Percentiles rank a stretch among this genome's conserved stretches.
Evolutionary conservation across 257 asterid species (phyloP).

Genomic region (Solanum corneliomulleri): DNA sequence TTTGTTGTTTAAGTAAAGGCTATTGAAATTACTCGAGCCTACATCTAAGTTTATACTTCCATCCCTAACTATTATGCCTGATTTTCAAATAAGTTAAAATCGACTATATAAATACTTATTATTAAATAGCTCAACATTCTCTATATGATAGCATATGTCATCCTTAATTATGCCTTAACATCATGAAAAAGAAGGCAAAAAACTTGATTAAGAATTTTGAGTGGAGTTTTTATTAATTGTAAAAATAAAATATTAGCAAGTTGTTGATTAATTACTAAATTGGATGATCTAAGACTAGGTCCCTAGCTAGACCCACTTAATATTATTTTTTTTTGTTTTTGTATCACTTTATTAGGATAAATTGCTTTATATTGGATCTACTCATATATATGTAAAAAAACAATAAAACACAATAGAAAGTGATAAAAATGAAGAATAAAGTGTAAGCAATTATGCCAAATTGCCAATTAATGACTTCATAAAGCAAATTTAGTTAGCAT

Average conservation of each 20-base stretch:
- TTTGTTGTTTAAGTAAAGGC: background rate
- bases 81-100: background rate
- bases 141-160: background rate
- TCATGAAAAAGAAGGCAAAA: background rate
- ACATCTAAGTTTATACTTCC: background rate
- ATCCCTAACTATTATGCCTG: background rate
- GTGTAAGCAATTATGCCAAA: background rate
- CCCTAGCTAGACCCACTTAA: background rate
- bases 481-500: background rate
- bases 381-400: background rate
- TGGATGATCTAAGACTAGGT: background rate
- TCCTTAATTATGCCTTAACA: background rate
- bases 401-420: background rate
- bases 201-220: background rate
- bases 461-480: background rate
- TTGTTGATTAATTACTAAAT: background rate
- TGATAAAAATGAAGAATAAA: background rate
- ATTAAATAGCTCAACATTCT: background rate
- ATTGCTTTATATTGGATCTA: background rate
- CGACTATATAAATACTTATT: background rate
- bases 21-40: background rate
- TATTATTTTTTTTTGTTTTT: background rate
- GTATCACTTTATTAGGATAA: background rate
- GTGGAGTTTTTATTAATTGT: background rate
- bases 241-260: background rate